Conservation (phyloP, 2,329 filamentous ascomycete species). For the Amesomyces nigricolor region DNA sequence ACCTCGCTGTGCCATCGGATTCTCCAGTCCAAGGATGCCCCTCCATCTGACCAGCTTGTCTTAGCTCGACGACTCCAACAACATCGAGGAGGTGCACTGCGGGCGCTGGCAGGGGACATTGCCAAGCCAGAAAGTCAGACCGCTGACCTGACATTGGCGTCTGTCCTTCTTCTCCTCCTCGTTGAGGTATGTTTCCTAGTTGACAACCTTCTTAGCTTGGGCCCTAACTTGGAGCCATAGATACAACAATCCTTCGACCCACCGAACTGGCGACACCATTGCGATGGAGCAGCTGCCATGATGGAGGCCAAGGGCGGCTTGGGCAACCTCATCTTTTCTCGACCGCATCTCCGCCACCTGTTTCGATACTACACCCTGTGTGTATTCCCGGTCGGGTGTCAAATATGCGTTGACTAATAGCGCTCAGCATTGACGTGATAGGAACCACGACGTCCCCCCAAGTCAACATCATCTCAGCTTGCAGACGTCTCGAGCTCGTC, state of each 20-base stretch:
- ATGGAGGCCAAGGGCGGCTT: conserved; percentile 4
- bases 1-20: conserved; percentile 4
- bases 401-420: not conserved
- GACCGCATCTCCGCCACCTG: conserved; percentile 1
- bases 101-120: not conserved
- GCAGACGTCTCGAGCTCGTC: conserved; percentile 4
- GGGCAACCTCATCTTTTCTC: not conserved
- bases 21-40: not conserved
- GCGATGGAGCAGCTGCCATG: not conserved
- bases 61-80: not conserved
- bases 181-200: not conserved
- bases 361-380: conserved; percentile 9
- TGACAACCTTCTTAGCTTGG: not conserved
- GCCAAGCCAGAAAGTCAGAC: not conserved
- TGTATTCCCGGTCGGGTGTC: not conserved
- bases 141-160: not conserved
- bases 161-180: not conserved
- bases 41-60: not conserved
- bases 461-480: not conserved
- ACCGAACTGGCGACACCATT: conserved; percentile 6
- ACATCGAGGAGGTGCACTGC: conserved; percentile 1
- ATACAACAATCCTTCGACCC: conserved; percentile 2
- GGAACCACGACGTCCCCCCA: conserved; percentile 1
- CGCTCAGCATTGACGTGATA: conserved; percentile 1
- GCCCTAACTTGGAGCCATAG: not conserved